These are phyloP conservation scores for Suillus subaureus DNA, from an alignment of 768 basidiomycete species.

Conservation along the genomic window DNA sequence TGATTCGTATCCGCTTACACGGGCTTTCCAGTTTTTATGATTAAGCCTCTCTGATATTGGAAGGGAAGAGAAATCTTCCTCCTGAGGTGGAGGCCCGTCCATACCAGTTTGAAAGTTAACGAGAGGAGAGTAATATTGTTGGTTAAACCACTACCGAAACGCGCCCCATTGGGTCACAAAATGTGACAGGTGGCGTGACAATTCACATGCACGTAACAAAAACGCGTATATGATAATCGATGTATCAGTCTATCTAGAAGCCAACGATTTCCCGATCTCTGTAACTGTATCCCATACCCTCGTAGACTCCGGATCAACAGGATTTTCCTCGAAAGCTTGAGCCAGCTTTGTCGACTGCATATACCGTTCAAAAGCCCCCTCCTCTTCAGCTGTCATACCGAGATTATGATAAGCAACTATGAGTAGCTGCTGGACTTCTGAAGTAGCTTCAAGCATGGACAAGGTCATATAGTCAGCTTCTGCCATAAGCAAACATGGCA, in stretches of 20 bases:
- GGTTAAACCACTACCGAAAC: slow-evolving; percentile 3
- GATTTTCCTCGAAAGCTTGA: slow-evolving; percentile 43
- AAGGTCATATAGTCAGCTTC: slow-evolving; percentile 66
- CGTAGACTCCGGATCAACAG: slow-evolving; percentile 53
- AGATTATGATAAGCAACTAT: slow-evolving; percentile 76
- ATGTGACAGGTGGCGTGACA: slow-evolving; percentile 15
- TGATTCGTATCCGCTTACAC: slow-evolving; percentile 88
- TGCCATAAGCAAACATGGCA: slow-evolving; percentile 62
- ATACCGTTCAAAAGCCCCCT: slow-evolving; percentile 54
- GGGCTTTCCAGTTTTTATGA: slow-evolving; percentile 99
- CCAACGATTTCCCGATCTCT: slow-evolving; percentile 59
- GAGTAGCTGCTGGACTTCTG: slow-evolving; percentile 73
- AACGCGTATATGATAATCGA: neutral
- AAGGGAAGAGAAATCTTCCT: slow-evolving; percentile 89
- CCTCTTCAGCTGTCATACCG: slow-evolving; percentile 53
- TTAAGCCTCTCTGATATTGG: slow-evolving; percentile 78
- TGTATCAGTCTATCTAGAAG: slow-evolving; percentile 30
- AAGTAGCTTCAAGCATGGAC: slow-evolving; percentile 57
- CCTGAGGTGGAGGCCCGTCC: slow-evolving; percentile 90
- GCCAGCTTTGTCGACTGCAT: slow-evolving; percentile 44
- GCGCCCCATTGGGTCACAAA: slow-evolving; percentile 2
- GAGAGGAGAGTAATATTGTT: slow-evolving; percentile 6
- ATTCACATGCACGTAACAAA: slow-evolving; percentile 25
- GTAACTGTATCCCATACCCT: slow-evolving; percentile 60
- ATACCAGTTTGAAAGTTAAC: slow-evolving; percentile 41